phyloP scores from a whole-genome alignment of 2,329 filamentous ascomycete genomes.

The Neopestalotiopsis sp. region DNA sequence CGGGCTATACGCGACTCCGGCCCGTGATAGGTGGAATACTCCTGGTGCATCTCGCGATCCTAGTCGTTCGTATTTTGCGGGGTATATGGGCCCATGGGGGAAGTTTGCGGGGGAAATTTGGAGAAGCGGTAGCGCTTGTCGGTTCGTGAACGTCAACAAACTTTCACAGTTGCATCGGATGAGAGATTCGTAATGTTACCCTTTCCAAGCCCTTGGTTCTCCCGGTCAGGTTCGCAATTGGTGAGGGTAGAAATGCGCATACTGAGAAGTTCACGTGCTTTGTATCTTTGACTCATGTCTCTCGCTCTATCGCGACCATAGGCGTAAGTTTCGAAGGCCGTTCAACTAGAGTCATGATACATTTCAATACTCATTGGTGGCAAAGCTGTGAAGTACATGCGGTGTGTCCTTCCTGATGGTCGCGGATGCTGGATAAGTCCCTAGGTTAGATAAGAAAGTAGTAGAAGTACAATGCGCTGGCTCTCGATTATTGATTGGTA shows the following conservation, averaged over 20 bases:
- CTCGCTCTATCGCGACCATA: too few species aligned
- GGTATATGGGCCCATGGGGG: background rate
- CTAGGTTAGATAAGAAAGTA: too few species aligned
- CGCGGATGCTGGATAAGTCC: too few species aligned
- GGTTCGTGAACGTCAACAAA: background rate
- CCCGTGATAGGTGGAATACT: background rate
- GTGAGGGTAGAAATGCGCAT: background rate
- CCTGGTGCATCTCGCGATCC: background rate
- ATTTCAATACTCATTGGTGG: too few species aligned
- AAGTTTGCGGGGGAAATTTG: background rate
- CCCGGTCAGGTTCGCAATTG: background rate
- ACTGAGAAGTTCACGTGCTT: background rate
- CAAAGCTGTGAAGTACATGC: too few species aligned
- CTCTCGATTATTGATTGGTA: too few species aligned
- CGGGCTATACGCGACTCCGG: background rate
- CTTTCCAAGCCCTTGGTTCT: background rate
- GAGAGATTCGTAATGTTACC: background rate
- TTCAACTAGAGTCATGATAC: too few species aligned
- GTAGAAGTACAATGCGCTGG: too few species aligned
- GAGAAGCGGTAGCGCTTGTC: background rate
- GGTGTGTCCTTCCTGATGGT: too few species aligned
- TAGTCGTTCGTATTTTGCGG: background rate
- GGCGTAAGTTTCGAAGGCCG: too few species aligned
- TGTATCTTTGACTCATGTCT: background rate
- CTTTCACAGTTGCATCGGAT: background rate